Conservation (phyloP, 768 basidiomycete species). For the Lentinula boryana region DNA sequence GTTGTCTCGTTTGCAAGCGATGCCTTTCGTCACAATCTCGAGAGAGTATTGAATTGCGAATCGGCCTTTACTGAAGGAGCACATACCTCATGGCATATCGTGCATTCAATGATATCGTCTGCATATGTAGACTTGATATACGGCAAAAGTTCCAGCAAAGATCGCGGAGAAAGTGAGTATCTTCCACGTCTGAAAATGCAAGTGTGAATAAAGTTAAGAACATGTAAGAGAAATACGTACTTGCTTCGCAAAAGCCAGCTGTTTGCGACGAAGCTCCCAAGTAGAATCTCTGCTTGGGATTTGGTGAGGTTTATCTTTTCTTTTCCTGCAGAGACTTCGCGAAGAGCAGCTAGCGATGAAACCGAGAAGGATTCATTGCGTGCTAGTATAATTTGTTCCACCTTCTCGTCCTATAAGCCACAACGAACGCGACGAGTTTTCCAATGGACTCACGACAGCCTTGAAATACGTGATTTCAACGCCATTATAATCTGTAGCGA, state of each 20-base stretch:
- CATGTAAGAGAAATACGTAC: constrained; percentile 31
- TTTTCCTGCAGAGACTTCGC: constrained; percentile 59
- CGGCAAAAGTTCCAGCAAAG: constrained; percentile 63
- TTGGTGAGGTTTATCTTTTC: constrained; percentile 62
- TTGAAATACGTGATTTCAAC: constrained; percentile 83
- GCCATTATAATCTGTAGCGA: constrained; percentile 78
- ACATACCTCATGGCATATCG: constrained; percentile 64
- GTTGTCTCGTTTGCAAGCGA: constrained; percentile 51
- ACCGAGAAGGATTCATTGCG: constrained; percentile 70
- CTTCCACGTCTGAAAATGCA: constrained; percentile 45
- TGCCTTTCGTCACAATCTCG: constrained; percentile 66
- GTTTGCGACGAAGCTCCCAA: constrained; percentile 78
- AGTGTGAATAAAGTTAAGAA: not conserved
- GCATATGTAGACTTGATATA: constrained; percentile 73
- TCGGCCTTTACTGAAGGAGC: not conserved
- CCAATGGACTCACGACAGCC: constrained; percentile 51
- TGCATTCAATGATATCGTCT: constrained; percentile 67
- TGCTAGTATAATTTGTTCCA: constrained; percentile 85
- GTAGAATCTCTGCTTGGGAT: constrained; percentile 63
- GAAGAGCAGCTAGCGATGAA: constrained; percentile 70
- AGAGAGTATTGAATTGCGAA: not conserved
- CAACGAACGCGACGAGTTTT: not conserved
- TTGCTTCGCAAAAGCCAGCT: constrained; percentile 75
- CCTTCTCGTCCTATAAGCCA: constrained; percentile 32
- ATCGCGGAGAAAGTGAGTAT: constrained; percentile 71